These are phyloP conservation scores for Blastobotrys serpentis DNA, from an alignment of 1,139 yeast species.

Conservation along the genomic window DNA sequence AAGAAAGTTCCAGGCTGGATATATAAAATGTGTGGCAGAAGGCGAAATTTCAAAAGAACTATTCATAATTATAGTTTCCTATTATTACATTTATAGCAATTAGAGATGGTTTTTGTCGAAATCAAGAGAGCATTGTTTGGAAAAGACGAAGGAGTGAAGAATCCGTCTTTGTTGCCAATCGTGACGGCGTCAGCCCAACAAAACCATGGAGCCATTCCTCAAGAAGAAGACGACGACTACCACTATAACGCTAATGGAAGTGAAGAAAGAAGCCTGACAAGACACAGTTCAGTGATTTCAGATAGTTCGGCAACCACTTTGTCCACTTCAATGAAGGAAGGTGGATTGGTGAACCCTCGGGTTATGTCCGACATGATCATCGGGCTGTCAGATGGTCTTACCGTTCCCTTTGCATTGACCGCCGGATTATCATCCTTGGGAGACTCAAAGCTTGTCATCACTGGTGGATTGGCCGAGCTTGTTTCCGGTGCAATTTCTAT, in stretches of 20 bases:
- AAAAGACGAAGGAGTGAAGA: constrained; percentile 6
- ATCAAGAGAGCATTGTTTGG: constrained; percentile 3
- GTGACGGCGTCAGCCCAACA: not conserved
- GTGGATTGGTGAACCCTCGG: constrained; percentile 44
- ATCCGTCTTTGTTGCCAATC: constrained; percentile 5
- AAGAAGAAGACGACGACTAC: too few relatives aligned
- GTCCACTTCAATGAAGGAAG: constrained; percentile 13
- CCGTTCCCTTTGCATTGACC: constrained; percentile 82
- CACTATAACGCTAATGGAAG: not conserved
- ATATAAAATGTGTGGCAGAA: too few relatives aligned
- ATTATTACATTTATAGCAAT: too few relatives aligned
- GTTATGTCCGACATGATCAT: constrained; percentile 77
- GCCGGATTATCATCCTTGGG: constrained; percentile 80
- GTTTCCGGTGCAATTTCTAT: constrained; percentile 82
- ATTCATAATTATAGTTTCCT: too few relatives aligned
- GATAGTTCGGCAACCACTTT: not conserved
- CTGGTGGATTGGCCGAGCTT: constrained; percentile 84
- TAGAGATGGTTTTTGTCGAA: constrained; percentile 4
- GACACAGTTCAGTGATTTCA: not conserved
- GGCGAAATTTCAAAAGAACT: too few relatives aligned
- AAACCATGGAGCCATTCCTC: constrained; percentile 4
- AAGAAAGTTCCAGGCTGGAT: not conserved
- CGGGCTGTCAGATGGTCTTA: constrained; percentile 77
- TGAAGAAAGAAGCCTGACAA: not conserved
- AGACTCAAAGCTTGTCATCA: constrained; percentile 67